Base-by-base conservation (phyloP, 2,329 filamentous ascomycete genomes). In the Sclerotinia subarctica region DNA sequence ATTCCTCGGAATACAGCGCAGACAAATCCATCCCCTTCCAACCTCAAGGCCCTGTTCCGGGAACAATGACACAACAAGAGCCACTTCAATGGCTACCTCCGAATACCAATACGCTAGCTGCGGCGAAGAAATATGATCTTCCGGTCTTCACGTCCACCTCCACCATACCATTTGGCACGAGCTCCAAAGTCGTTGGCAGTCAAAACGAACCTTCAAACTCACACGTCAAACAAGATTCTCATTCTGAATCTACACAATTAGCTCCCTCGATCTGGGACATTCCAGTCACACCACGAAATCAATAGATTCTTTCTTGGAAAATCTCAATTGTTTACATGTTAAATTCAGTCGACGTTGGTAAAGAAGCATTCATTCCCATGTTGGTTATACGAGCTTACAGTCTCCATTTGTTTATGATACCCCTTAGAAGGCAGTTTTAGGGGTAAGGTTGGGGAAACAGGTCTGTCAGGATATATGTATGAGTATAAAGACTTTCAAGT, bases 21-120 rank as follows among this genome's bases (percentile, higher is more conserved):
- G 81, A 83, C 63, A 73, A 83, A 29, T 87, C 87, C 69, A 78
- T 87, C 32, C 80, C 80, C 0, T 87, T 86, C 70, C 83, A 87
- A 69, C 84, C 85, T 0, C 81, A 85, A n/a, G 85, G 85, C 0
- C 82, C 84, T 1, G 69, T 78, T 0, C 79, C 84, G 0, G 74
- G 77, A 5, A 64, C 80, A 0, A 70, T 81, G 21, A 72, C 77
- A 8, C 77, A 77, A 44, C 75, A 78, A 42, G 80, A 81, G 69
- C 76, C 80, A 10, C 76, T 86, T 64, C 81, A 80, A 64, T 87
- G 84, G 84, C 77, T 86, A 32, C 82, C 83, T 19, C 83, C 84
- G 5, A 85, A 84, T 68, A 78, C 73, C 1, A 64, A 68, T 2
- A 75, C 74, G 19, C 70, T 73, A 2, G 60, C 68, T 8, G 71